Percentiles rank a stretch among this genome's conserved stretches.
phyloP scores from a whole-genome alignment of 306 rosid genomes.

The Cicer chorassanicum region DNA sequence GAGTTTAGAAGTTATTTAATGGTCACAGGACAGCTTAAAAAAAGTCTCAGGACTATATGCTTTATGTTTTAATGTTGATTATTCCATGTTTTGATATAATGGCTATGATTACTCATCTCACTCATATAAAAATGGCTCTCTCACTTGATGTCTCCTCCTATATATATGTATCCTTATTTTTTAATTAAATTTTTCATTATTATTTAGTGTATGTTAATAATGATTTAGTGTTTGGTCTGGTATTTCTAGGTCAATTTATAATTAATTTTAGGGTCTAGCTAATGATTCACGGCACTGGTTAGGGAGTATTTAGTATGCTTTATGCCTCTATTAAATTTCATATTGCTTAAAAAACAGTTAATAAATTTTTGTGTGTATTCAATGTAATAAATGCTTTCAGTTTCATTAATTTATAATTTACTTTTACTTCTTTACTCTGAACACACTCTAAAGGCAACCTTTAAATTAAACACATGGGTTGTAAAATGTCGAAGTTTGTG shows the following conservation, averaged over 20 bases:
- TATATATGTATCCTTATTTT: too few species aligned
- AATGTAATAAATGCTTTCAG: slow-evolving; percentile 11
- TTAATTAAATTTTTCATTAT: background rate
- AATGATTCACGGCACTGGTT: background rate
- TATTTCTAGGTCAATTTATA: background rate
- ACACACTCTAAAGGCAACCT: background rate
- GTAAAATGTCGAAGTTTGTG: slow-evolving; percentile 20
- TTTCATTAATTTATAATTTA: background rate
- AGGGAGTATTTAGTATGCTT: background rate
- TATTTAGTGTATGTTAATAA: background rate
- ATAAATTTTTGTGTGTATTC: slow-evolving; percentile 15
- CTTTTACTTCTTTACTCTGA: background rate
- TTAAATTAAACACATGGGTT: slow-evolving; percentile 23
- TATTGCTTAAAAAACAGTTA: background rate
- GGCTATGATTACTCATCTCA: background rate
- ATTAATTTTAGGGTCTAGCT: too few species aligned
- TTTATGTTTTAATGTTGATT: background rate
- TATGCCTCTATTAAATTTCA: background rate
- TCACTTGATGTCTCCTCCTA: too few species aligned
- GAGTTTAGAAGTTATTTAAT: background rate
- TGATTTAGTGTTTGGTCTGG: slow-evolving; percentile 1
- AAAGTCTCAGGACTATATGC: background rate
- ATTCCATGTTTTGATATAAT: background rate
- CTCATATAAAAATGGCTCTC: too few species aligned
- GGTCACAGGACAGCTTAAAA: background rate